A percentile compares a stretch with the other conserved stretches of the same genome.
phyloP scores from a whole-genome alignment of 768 basidiomycete species.

The Suillus clintonianus region DNA sequence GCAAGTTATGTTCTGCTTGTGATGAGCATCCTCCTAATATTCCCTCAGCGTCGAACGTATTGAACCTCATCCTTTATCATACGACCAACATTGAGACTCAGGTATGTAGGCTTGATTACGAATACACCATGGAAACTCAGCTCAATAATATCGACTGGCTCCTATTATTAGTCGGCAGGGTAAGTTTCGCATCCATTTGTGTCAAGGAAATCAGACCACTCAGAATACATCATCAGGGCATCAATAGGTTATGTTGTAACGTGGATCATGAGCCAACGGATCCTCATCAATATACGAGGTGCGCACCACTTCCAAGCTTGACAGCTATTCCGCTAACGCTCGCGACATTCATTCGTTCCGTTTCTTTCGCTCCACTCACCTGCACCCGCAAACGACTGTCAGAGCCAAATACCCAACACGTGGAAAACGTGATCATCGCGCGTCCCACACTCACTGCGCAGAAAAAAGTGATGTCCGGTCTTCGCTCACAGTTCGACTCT shows the following conservation, averaged over 20 bases:
- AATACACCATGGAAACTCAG: constrained; percentile 5
- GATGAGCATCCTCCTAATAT: not conserved
- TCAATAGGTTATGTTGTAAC: constrained; percentile 57
- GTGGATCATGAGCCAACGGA: constrained; percentile 64
- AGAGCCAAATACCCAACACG: constrained; percentile 21
- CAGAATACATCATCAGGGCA: constrained; percentile 35
- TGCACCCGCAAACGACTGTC: constrained; percentile 16
- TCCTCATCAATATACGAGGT: constrained; percentile 61
- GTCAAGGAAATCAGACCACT: not conserved
- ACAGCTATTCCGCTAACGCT: not conserved
- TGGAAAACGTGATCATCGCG: constrained; percentile 32
- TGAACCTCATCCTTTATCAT: constrained; percentile 54
- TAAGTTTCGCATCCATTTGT: constrained; percentile 25
- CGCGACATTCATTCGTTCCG: not conserved
- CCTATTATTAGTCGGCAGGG: constrained; percentile 48
- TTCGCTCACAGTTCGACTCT: constrained; percentile 22
- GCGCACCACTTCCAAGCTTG: constrained; percentile 8
- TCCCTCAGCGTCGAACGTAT: constrained; percentile 45
- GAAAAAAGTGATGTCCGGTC: constrained; percentile 19
- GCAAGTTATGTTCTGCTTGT: constrained; percentile 25
- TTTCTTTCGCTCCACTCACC: not conserved
- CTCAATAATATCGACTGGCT: constrained; percentile 1
- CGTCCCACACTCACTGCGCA: constrained; percentile 12
- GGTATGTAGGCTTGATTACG: constrained; percentile 33
- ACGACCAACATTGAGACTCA: constrained; percentile 40